A percentile compares a stretch with the other conserved stretches of the same genome.
Conservation (phyloP, 805 yeast genomes). For the Wickerhamomyces bisporus region DNA sequence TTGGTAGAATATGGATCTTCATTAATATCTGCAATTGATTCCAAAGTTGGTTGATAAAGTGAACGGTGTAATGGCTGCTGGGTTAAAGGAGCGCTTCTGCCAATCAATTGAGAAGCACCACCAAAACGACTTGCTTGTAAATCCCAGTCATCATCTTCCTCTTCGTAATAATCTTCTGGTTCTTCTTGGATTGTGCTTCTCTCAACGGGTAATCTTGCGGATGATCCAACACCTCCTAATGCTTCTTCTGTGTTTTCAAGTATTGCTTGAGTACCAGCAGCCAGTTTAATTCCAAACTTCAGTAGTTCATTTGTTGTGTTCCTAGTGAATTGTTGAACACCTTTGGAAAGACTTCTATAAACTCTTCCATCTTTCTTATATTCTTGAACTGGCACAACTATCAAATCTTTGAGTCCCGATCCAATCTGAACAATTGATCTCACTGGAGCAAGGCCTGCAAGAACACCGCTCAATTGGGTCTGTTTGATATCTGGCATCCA, state of each 20-base stretch:
- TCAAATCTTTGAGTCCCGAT: conserved; percentile 67
- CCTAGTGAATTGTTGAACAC: conserved; percentile 66
- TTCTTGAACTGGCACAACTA: conserved; percentile 69
- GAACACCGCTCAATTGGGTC: conserved; percentile 75
- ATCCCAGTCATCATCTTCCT: conserved; percentile 25
- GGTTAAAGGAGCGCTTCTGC: conserved; percentile 18
- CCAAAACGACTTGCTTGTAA: conserved; percentile 5
- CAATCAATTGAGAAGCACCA: conserved; percentile 18
- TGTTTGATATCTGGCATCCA: conserved; percentile 88
- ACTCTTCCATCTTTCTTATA: conserved; percentile 69
- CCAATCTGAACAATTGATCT: conserved; percentile 74
- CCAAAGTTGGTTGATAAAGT: conserved; percentile 22
- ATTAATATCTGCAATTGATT: conserved; percentile 20
- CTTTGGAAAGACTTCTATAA: conserved; percentile 66
- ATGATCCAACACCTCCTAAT: conserved; percentile 68
- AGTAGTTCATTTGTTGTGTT: conserved; percentile 77
- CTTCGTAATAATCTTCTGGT: conserved; percentile 33
- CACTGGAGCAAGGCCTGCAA: conserved; percentile 82
- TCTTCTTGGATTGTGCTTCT: conserved; percentile 23
- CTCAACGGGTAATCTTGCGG: conserved; percentile 32
- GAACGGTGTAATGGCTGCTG: conserved; percentile 19
- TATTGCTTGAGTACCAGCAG: conserved; percentile 81
- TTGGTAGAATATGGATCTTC: background rate
- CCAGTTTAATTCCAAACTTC: conserved; percentile 76
- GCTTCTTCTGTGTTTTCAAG: conserved; percentile 76